Conservation (phyloP, 2,329 filamentous ascomycete genomes). For the Paraphaeosphaeria minitans region DNA sequence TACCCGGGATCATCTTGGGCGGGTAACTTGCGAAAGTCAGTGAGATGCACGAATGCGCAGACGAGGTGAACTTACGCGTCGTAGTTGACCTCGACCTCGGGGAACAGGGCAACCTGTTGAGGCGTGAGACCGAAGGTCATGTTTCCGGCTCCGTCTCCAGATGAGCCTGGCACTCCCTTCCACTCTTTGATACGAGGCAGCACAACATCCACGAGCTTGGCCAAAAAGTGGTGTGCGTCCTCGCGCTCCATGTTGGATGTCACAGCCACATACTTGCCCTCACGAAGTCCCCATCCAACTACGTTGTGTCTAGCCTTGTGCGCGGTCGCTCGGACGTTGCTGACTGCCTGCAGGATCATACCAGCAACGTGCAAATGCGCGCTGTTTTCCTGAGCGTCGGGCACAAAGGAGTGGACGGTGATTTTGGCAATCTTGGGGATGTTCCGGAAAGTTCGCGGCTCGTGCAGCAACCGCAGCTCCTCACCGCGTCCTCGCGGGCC, state of each 20-base stretch:
- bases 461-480: conserved; percentile 69
- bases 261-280: conserved; percentile 73
- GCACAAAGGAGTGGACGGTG: conserved; percentile 77
- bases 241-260: conserved; percentile 80
- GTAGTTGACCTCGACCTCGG: conserved; percentile 93
- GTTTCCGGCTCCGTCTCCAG: conserved; percentile 88
- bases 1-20: conserved; percentile 80
- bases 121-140: conserved; percentile 79
- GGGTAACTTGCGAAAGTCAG: conserved; percentile 57
- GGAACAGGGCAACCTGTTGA: conserved; percentile 81
- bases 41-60: neutral
- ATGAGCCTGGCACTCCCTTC: conserved; percentile 75
- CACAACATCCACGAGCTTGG: conserved; percentile 88
- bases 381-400: conserved; percentile 70
- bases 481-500: conserved; percentile 80
- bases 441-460: conserved; percentile 76
- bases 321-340: conserved; percentile 72
- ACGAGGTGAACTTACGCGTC: conserved; percentile 68
- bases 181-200: conserved; percentile 97
- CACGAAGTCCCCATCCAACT: conserved; percentile 73
- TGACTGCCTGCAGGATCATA: conserved; percentile 84
- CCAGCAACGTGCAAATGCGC: conserved; percentile 80
- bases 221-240: conserved; percentile 85
- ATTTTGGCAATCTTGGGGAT: conserved; percentile 81
- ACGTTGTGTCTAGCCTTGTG: conserved; percentile 74